phyloP scores from a whole-genome alignment of 306 rosid species.

The Cucurbita moschata region DNA sequence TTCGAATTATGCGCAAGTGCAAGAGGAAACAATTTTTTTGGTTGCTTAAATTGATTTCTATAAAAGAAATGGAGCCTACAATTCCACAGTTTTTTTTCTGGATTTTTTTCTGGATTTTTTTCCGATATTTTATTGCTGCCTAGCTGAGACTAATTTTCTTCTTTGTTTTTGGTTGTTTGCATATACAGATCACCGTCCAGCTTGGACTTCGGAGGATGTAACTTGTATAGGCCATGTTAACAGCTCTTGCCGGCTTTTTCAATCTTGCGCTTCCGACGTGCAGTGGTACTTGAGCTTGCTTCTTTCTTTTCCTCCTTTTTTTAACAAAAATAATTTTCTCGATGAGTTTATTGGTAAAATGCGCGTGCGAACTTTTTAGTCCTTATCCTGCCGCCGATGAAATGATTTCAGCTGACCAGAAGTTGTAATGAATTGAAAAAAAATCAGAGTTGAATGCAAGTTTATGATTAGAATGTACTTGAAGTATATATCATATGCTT shows the following conservation, averaged over 20 bases:
- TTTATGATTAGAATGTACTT: background rate
- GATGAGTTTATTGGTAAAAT: background rate
- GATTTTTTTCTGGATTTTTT: background rate
- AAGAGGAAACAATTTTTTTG: background rate
- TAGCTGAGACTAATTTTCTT: background rate
- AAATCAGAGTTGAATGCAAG: background rate
- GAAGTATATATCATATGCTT: background rate
- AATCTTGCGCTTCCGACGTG: slow-evolving; percentile 25
- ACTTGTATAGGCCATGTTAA: slow-evolving; percentile 24
- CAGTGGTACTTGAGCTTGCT: slow-evolving; percentile 36
- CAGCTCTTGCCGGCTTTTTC: slow-evolving; percentile 41
- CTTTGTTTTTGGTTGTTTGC: background rate
- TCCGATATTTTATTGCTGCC: slow-evolving; percentile 6
- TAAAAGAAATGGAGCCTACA: background rate
- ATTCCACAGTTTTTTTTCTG: background rate
- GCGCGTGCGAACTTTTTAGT: background rate
- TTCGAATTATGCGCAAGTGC: background rate
- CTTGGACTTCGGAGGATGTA: slow-evolving; percentile 58
- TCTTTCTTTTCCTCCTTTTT: background rate
- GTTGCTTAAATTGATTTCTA: background rate
- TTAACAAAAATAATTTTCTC: background rate
- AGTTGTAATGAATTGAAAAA: background rate
- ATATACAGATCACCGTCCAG: slow-evolving; percentile 48
- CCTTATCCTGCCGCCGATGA: background rate
- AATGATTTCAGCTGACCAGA: background rate